phyloP scores from a whole-genome alignment of 73 alveolate genomes.

The Breviolum minutum region DNA sequence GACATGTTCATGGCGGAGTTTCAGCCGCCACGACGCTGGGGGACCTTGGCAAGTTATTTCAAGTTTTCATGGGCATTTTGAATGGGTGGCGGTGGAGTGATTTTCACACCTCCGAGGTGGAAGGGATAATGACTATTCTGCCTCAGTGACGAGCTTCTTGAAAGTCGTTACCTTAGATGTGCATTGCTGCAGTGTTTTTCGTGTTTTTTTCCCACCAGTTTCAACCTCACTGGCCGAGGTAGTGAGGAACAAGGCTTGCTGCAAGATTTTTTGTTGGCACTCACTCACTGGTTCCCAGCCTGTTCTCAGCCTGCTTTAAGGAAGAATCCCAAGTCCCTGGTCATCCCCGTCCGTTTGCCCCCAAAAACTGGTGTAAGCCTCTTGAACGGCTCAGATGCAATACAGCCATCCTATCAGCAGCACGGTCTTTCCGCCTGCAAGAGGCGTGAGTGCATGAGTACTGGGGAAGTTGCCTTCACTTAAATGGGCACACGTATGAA shows the following conservation, averaged over 20 bases:
- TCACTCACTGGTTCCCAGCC: too few relatives aligned
- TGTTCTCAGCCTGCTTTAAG: background rate
- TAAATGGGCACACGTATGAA: background rate
- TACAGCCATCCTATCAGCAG: background rate
- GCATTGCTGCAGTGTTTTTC: too few relatives aligned
- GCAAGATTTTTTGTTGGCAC: background rate
- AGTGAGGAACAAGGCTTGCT: background rate
- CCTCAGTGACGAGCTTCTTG: constrained; percentile 69
- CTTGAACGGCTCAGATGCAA: background rate
- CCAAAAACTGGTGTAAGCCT: background rate
- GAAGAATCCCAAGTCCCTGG: background rate
- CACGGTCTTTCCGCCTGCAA: background rate
- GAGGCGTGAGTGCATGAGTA: too few relatives aligned
- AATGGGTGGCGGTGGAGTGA: background rate
- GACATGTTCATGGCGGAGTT: constrained; percentile 40
- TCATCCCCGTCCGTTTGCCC: too few relatives aligned
- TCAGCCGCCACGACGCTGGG: constrained; percentile 59
- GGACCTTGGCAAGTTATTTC: background rate
- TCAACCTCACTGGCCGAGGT: background rate
- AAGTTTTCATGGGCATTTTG: too few relatives aligned
- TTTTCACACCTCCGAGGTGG: background rate
- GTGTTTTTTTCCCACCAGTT: background rate
- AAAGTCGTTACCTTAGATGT: background rate
- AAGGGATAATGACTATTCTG: constrained; percentile 55
- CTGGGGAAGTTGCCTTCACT: too few relatives aligned